phyloP scores from a whole-genome alignment of 2,329 filamentous ascomycete species.

The Talaromyces piceae region DNA sequence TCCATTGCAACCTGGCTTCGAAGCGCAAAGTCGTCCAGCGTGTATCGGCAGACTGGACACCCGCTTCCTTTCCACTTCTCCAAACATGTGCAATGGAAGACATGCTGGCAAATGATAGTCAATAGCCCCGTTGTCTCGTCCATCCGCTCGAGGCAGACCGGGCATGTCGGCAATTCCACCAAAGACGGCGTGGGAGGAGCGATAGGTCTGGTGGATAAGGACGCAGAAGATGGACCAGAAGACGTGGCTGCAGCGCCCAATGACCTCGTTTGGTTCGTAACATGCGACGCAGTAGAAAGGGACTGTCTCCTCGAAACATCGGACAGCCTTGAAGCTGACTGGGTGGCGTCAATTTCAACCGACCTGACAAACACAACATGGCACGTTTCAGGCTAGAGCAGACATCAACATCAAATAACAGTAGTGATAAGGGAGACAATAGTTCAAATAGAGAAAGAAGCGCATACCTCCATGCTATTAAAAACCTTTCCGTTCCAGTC shows the following conservation, averaged over 20 bases:
- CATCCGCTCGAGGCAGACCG: slow-evolving; percentile 95
- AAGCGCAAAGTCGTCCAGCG: slow-evolving; percentile 51
- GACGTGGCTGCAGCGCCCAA: slow-evolving; percentile 12
- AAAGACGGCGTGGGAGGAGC: slow-evolving; percentile 73
- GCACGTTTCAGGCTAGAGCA: slow-evolving; percentile 71
- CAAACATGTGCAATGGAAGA: slow-evolving; percentile 93
- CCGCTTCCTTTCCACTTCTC: slow-evolving; percentile 94
- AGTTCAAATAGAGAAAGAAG: slow-evolving; percentile 8
- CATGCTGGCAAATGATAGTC: slow-evolving; percentile 94
- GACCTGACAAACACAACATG: slow-evolving; percentile 92
- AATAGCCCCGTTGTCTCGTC: slow-evolving; percentile 92
- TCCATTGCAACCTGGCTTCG: slow-evolving; percentile 41
- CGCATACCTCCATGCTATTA: slow-evolving; percentile 73
- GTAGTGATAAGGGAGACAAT: not conserved
- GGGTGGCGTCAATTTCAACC: slow-evolving; percentile 70
- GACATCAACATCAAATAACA: slow-evolving; percentile 5
- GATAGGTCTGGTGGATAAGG: slow-evolving; percentile 54
- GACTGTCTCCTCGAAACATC: slow-evolving; percentile 9
- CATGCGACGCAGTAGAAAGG: slow-evolving; percentile 13
- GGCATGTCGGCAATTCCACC: slow-evolving; percentile 88
- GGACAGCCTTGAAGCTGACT: not conserved
- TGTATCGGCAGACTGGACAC: slow-evolving; percentile 91
- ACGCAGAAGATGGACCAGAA: slow-evolving; percentile 29
- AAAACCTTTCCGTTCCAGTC: slow-evolving; percentile 92
- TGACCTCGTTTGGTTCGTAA: slow-evolving; percentile 1